These are phyloP conservation scores for Apophysomyces trapeziformis DNA, from an alignment of 371 early-diverging fungal genomes.

Conservation along the genomic window DNA sequence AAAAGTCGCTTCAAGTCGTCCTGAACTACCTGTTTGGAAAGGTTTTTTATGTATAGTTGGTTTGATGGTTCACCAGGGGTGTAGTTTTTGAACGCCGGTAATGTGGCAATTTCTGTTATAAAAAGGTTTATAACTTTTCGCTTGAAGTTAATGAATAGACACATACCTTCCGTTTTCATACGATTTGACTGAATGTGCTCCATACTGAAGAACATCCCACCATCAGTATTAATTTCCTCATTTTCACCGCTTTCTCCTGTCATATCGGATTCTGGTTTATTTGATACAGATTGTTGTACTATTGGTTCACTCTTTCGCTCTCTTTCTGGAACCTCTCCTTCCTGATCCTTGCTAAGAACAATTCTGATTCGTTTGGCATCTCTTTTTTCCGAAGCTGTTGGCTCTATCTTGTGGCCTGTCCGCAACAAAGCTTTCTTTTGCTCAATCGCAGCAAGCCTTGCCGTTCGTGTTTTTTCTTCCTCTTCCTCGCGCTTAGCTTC, in stretches of 20 bases:
- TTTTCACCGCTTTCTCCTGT: too few species aligned
- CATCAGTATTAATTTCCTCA: not conserved
- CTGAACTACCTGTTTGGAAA: constrained; percentile 33
- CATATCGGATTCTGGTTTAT: not conserved
- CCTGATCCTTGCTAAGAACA: constrained; percentile 9
- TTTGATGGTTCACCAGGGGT: constrained; percentile 28
- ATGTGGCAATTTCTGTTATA: constrained; percentile 23
- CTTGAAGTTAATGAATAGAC: not conserved
- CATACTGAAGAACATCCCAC: not conserved
- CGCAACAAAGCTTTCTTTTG: constrained; percentile 10
- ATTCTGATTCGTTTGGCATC: constrained; percentile 11
- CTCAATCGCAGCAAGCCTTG: constrained; percentile 21
- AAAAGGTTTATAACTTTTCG: not conserved
- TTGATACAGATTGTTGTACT: constrained; percentile 19
- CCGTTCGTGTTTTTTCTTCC: constrained; percentile 24
- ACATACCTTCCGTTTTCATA: not conserved
- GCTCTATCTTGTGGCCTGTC: not conserved
- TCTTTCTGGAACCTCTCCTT: constrained; percentile 18
- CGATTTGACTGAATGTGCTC: constrained; percentile 6
- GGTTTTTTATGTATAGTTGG: constrained; percentile 46
- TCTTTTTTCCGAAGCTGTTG: not conserved
- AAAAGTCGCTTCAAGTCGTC: constrained; percentile 39
- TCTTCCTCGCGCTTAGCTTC: constrained; percentile 32
- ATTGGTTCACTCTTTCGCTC: constrained; percentile 9
- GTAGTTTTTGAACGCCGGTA: constrained; percentile 41